Conservation (phyloP, 2,329 filamentous ascomycete genomes). For the Aspergillus sp. region DNA sequence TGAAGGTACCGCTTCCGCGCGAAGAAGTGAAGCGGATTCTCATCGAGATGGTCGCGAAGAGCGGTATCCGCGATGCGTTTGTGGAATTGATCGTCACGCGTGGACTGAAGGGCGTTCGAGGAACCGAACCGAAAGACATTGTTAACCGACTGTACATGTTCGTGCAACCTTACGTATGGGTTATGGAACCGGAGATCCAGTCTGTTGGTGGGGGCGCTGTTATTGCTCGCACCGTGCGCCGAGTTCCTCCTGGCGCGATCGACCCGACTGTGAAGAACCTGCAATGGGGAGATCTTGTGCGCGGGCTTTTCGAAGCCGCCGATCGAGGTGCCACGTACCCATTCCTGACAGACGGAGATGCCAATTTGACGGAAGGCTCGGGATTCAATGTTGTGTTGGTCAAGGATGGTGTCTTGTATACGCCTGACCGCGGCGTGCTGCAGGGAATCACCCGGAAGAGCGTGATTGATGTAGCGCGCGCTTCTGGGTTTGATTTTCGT, state of each 20-base stretch:
- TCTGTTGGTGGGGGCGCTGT: slow-evolving; percentile 43
- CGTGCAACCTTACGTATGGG: slow-evolving; percentile 52
- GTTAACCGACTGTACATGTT: slow-evolving; percentile 50
- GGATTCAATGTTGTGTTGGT: slow-evolving; percentile 52
- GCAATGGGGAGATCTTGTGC: slow-evolving; percentile 52
- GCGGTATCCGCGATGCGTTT: slow-evolving; percentile 51
- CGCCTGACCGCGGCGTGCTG: slow-evolving; percentile 49
- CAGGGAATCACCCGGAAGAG: slow-evolving; percentile 52
- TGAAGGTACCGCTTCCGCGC: slow-evolving; percentile 43
- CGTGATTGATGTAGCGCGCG: slow-evolving; percentile 46
- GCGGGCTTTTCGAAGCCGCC: slow-evolving; percentile 47
- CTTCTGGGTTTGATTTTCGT: slow-evolving; percentile 34
- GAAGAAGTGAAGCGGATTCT: slow-evolving; percentile 44
- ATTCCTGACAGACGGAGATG: slow-evolving; percentile 52
- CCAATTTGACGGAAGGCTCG: slow-evolving; percentile 51
- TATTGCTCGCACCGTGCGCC: slow-evolving; percentile 47
- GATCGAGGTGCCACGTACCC: slow-evolving; percentile 51
- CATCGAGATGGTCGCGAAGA: slow-evolving; percentile 47
- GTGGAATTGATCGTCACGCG: slow-evolving; percentile 54
- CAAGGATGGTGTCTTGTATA: slow-evolving; percentile 48
- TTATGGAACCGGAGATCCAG: slow-evolving; percentile 50
- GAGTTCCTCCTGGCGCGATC: slow-evolving; percentile 47
- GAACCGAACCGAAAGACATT: slow-evolving; percentile 33
- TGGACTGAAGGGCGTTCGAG: slow-evolving; percentile 46
- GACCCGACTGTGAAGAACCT: slow-evolving; percentile 56